Conservation (phyloP, 1,139 yeast species). For the Arxiozyma slooffiae region DNA sequence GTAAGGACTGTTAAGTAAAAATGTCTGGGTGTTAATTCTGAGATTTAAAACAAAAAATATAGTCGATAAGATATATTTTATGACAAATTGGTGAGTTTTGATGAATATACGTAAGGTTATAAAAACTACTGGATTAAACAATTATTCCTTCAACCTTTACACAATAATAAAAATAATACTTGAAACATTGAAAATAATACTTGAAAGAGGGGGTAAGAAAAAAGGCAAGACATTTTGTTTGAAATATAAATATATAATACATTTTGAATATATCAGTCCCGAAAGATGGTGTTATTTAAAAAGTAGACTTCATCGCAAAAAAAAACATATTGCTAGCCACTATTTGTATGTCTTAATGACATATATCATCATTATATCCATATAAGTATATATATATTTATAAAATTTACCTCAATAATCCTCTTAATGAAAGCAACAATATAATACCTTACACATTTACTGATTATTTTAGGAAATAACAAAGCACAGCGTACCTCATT, state of each 20-base stretch:
- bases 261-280: slow-evolving; percentile 28
- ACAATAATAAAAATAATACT: too few species aligned
- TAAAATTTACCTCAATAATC: background rate
- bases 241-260: background rate
- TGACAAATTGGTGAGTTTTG: background rate
- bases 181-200: background rate
- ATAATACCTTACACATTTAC: too few species aligned
- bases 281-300: slow-evolving; percentile 32
- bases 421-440: background rate
- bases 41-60: too few species aligned
- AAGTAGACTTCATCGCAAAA: slow-evolving; percentile 31
- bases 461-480: background rate
- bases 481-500: background rate
- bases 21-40: slow-evolving; percentile 3
- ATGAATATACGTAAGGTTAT: too few species aligned
- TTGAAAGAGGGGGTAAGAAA: too few species aligned
- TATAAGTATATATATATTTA: background rate
- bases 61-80: background rate
- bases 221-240: background rate
- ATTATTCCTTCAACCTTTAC: too few species aligned
- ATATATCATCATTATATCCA: slow-evolving; percentile 29
- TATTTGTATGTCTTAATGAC: slow-evolving; percentile 24
- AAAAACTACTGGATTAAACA: background rate
- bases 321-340: slow-evolving; percentile 27
- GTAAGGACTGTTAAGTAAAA: background rate